phyloP scores from a whole-genome alignment of 129 eudicot species.

The Artemisia tridentata region DNA sequence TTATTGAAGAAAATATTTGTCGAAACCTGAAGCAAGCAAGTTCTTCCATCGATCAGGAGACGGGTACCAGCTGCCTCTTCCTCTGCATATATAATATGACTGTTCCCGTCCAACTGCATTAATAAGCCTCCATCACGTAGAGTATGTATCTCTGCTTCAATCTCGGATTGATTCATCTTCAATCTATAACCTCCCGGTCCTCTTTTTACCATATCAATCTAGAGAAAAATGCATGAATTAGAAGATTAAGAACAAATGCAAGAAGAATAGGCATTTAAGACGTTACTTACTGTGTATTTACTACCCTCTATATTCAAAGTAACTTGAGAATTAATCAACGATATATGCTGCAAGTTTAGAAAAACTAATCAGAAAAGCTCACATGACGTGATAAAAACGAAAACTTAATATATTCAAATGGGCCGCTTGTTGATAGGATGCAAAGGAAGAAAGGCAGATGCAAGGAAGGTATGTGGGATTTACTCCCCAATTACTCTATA shows the following conservation, averaged over 20 bases:
- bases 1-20: neutral
- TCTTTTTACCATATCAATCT: slow-evolving; percentile 94
- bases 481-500: too few relatives aligned
- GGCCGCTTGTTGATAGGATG: too few relatives aligned
- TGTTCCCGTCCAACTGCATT: slow-evolving; percentile 99
- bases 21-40: slow-evolving; percentile 96
- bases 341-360: slow-evolving; percentile 82
- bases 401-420: neutral
- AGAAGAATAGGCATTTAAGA: neutral
- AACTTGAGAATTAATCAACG: slow-evolving; percentile 84
- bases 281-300: slow-evolving; percentile 77
- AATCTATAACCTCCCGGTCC: slow-evolving; percentile 95
- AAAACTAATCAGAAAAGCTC: slow-evolving; percentile 7
- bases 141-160: slow-evolving; percentile 98
- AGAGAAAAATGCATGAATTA: slow-evolving; percentile 5
- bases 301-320: slow-evolving; percentile 94
- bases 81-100: slow-evolving; percentile 95
- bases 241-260: neutral
- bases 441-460: too few relatives aligned
- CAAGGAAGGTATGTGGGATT: too few relatives aligned
- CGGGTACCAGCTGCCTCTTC: slow-evolving; percentile 99
- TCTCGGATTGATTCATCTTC: slow-evolving; percentile 73
- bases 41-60: slow-evolving; percentile 96
- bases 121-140: slow-evolving; percentile 96
- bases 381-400: neutral